These are phyloP conservation scores for Sclerotinia minor DNA, from an alignment of 2,329 filamentous ascomycete species.

Conservation along the genomic window DNA sequence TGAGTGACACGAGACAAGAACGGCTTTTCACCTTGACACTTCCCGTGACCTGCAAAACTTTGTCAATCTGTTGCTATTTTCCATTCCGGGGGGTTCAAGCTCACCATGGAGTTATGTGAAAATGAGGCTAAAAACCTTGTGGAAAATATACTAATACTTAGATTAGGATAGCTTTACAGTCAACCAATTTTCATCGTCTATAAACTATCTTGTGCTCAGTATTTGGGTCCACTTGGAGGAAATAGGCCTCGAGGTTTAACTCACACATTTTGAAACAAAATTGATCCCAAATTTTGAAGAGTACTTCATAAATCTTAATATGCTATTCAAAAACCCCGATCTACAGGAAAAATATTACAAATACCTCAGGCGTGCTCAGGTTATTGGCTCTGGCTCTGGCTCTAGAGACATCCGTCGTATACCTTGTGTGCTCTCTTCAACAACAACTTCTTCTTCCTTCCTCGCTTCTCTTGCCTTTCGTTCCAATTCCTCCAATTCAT, in stretches of 20 bases:
- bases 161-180: too few species aligned
- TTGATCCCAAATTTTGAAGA: not conserved
- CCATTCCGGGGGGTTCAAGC: too few species aligned
- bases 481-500: slow-evolving; percentile 36
- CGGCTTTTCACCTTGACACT: too few species aligned
- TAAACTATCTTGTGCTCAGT: too few species aligned
- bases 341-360: not conserved
- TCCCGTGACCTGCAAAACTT: too few species aligned
- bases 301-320: not conserved
- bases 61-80: too few species aligned
- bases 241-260: too few species aligned
- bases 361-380: slow-evolving; percentile 24
- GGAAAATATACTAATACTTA: too few species aligned
- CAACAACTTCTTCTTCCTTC: slow-evolving; percentile 21
- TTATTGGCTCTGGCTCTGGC: slow-evolving; percentile 28
- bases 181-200: too few species aligned
- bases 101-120: too few species aligned
- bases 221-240: not conserved
- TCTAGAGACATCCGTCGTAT: slow-evolving; percentile 35
- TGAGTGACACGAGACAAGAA: too few species aligned
- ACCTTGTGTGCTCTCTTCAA: slow-evolving; percentile 31
- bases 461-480: slow-evolving; percentile 27
- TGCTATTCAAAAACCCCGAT: not conserved
- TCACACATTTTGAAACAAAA: not conserved
- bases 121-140: too few species aligned